These are phyloP conservation scores for Boletus rufocinnamomeus DNA, from an alignment of 768 basidiomycete genomes.

Conservation along the genomic window DNA sequence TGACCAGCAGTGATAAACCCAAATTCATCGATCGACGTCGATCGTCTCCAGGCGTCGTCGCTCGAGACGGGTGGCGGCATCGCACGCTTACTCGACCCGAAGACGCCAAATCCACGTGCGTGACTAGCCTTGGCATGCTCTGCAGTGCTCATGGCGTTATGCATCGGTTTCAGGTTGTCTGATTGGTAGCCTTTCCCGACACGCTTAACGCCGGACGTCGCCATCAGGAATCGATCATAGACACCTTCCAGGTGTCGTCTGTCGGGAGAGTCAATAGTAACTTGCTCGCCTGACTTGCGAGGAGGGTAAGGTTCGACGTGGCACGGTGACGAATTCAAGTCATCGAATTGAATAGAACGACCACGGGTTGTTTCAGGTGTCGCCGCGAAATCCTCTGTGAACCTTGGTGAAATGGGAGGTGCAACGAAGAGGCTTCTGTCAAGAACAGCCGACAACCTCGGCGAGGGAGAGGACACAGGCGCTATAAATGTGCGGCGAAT, in stretches of 20 bases:
- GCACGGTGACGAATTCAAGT: constrained; percentile 61
- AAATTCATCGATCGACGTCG: constrained; percentile 64
- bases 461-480: constrained; percentile 45
- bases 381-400: constrained; percentile 40
- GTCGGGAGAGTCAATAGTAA: constrained; percentile 52
- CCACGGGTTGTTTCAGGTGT: constrained; percentile 21
- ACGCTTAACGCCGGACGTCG: constrained; percentile 77
- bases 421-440: constrained; percentile 72
- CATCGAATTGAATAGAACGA: constrained; percentile 31
- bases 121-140: constrained; percentile 26
- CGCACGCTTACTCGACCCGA: constrained; percentile 43
- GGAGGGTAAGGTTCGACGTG: constrained; percentile 67
- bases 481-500: constrained; percentile 11
- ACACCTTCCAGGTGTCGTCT: constrained; percentile 67
- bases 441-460: constrained; percentile 62
- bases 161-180: constrained; percentile 51
- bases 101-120: constrained; percentile 31
- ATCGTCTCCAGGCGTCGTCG: constrained; percentile 50
- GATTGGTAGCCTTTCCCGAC: constrained; percentile 83
- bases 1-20: constrained; percentile 50
- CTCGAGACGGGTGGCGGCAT: constrained; percentile 78
- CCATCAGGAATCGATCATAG: constrained; percentile 83
- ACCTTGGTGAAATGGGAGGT: constrained; percentile 41
- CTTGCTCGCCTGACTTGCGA: constrained; percentile 40
- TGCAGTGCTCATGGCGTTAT: constrained; percentile 29